These are phyloP conservation scores for Amanita rubescens DNA, from an alignment of 768 basidiomycete species.

Conservation along the genomic window DNA sequence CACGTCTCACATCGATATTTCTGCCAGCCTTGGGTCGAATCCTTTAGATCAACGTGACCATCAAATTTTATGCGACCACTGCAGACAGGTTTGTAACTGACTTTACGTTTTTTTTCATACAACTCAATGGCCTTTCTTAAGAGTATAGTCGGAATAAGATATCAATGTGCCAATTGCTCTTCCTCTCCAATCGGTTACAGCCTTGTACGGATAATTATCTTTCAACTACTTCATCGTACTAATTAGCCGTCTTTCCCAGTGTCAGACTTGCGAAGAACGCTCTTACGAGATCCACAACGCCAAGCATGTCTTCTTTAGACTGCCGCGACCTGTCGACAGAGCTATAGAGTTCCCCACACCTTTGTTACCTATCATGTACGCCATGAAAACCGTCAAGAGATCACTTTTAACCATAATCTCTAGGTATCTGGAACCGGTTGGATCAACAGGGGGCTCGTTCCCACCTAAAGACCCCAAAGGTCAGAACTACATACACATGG, in stretches of 20 bases:
- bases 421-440: slow-evolving; percentile 62
- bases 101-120: background rate
- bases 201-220: slow-evolving; percentile 42
- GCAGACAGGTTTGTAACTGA: slow-evolving; percentile 32
- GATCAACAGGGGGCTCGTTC: slow-evolving; percentile 36
- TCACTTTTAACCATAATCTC: background rate
- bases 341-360: slow-evolving; percentile 43
- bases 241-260: slow-evolving; percentile 40
- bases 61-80: slow-evolving; percentile 52
- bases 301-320: slow-evolving; percentile 82
- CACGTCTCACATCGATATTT: slow-evolving; percentile 1
- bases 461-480: slow-evolving; percentile 48
- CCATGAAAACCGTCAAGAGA: slow-evolving; percentile 20
- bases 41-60: slow-evolving; percentile 35
- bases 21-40: background rate
- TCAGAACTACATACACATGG: slow-evolving; percentile 13
- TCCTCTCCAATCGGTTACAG: slow-evolving; percentile 66
- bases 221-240: slow-evolving; percentile 2
- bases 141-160: slow-evolving; percentile 73
- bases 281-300: slow-evolving; percentile 82
- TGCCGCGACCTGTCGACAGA: slow-evolving; percentile 70
- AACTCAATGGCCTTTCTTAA: slow-evolving; percentile 19
- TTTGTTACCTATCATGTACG: slow-evolving; percentile 43
- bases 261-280: slow-evolving; percentile 66
- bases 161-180: slow-evolving; percentile 87